phyloP scores from a whole-genome alignment of 2,329 filamentous ascomycete genomes.

The Paecilomyces formosus region DNA sequence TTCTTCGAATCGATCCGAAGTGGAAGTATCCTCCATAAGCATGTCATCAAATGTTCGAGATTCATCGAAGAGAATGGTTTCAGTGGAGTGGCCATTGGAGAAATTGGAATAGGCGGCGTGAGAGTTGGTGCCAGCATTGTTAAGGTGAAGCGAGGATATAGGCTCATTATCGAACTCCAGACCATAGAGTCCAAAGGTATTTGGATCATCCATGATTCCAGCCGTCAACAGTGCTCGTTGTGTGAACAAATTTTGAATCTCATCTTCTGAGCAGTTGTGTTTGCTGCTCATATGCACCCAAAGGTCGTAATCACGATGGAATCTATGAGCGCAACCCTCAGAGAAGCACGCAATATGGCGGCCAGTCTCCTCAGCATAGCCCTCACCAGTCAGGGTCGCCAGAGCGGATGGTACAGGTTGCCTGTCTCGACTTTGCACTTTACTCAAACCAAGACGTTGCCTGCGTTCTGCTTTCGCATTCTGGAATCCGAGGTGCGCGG shows the following conservation, averaged over 20 bases:
- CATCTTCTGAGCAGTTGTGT: slow-evolving; percentile 31
- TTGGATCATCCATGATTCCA: slow-evolving; percentile 5
- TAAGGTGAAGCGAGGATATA: background rate
- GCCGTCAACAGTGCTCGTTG: slow-evolving; percentile 27
- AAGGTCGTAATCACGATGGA: slow-evolving; percentile 52
- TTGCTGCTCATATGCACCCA: slow-evolving; percentile 47
- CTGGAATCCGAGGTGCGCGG: slow-evolving; percentile 63
- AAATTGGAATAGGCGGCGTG: background rate
- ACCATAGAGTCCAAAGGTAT: slow-evolving; percentile 29
- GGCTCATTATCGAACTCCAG: slow-evolving; percentile 12
- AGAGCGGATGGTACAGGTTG: slow-evolving; percentile 25
- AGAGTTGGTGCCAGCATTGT: background rate
- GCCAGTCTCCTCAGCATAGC: slow-evolving; percentile 44
- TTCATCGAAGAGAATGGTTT: background rate
- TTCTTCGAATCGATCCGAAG: slow-evolving; percentile 1
- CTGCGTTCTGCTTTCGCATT: slow-evolving; percentile 34
- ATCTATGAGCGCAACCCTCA: slow-evolving; percentile 45
- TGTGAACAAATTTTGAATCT: slow-evolving; percentile 33
- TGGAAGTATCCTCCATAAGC: slow-evolving; percentile 1
- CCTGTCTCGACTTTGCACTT: slow-evolving; percentile 14
- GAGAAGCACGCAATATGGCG: slow-evolving; percentile 47
- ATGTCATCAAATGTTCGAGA: slow-evolving; percentile 7
- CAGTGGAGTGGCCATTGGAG: background rate
- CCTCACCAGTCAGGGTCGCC: slow-evolving; percentile 48
- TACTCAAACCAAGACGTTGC: slow-evolving; percentile 22